Base-by-base conservation (phyloP, 192 early-diverging fungal species). In the Coemansia sp. region DNA sequence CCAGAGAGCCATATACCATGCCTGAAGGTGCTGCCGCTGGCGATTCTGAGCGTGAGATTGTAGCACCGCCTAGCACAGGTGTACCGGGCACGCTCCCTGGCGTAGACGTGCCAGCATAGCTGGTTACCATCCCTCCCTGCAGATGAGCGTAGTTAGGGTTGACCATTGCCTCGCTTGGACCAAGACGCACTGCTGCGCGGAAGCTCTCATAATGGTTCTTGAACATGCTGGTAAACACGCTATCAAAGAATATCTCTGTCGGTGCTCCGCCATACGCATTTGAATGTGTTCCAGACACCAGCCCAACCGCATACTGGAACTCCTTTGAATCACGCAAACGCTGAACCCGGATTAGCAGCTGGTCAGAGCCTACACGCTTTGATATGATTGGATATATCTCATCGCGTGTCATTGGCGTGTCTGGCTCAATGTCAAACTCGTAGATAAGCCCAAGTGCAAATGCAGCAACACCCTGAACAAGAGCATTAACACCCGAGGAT, bases 381-480 rank as follows among this genome's bases (percentile, higher is more conserved):
- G 90, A 84, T 56, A 96, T 84, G 44, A 99, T 90, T 9, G 91
- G 86, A 63, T 96, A 91, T 48, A 99, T 77, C 37, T 45, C 67
- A 10, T 70, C 90, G 72, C 88, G 85, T 4, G 86, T 84, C 66
- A 99, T 89, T 4, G 88, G 83, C 4, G 93, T 77, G 61, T 92
- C 90, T 4, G 88, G 72, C 43, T 94, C 91, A 76, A 92, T 84
- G 72, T 98, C 95, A 75, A 89, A 99, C 75, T 98, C 89, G 62
- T 93, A 92, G 40, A 91, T 85, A 9, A 97, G 84, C 4, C 94
- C 91, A 25, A 97, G 77, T 38, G 97, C 70, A 74, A 91, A 96
- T 5, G 95, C 94, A 4, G 92, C 87, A 48, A 97, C 76, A 9
- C 97, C 96, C 81, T 99, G 97, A 0, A 95, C 89, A 46, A 93